These are phyloP conservation scores for Pythium brachiatum DNA, from an alignment of 352 stramenopile species.

Conservation along the genomic window DNA sequence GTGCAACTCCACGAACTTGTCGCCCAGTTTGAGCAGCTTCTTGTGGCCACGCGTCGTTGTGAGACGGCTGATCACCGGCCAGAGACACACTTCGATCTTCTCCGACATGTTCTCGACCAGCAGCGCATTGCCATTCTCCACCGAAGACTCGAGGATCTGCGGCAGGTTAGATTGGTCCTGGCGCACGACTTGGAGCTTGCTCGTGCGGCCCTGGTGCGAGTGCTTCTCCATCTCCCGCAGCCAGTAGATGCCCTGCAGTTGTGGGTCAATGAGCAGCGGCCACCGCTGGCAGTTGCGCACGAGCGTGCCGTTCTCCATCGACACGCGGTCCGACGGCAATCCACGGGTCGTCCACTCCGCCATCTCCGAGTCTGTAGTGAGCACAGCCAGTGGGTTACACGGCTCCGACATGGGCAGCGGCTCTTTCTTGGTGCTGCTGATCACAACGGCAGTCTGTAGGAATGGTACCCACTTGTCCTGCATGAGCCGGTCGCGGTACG, in stretches of 20 bases:
- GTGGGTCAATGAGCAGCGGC: slow-evolving; percentile 89
- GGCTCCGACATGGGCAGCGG: slow-evolving; percentile 33
- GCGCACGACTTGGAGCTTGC: slow-evolving; percentile 72
- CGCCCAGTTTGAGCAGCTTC: slow-evolving; percentile 77
- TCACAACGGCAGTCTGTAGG: slow-evolving; percentile 54
- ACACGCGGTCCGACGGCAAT: slow-evolving; percentile 88
- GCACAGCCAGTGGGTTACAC: slow-evolving; percentile 63
- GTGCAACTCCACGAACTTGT: slow-evolving; percentile 86
- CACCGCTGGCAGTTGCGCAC: slow-evolving; percentile 75
- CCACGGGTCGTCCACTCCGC: slow-evolving; percentile 85
- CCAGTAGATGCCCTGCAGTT: slow-evolving; percentile 90
- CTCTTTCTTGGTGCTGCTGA: slow-evolving; percentile 20
- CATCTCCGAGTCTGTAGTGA: slow-evolving; percentile 76
- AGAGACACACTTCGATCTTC: slow-evolving; percentile 82
- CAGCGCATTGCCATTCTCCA: slow-evolving; percentile 77
- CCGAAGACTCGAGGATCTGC: slow-evolving; percentile 62
- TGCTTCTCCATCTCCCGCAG: slow-evolving; percentile 83
- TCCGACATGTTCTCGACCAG: slow-evolving; percentile 91
- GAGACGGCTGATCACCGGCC: slow-evolving; percentile 75
- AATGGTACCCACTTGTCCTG: slow-evolving; percentile 86
- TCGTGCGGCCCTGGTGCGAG: slow-evolving; percentile 30
- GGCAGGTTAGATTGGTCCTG: slow-evolving; percentile 83
- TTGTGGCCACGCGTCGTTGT: slow-evolving; percentile 77
- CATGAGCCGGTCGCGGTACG: slow-evolving; percentile 87
- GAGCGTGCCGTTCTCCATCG: slow-evolving; percentile 90